Evolutionary conservation across 2,329 filamentous ascomycete genomes (phyloP).

Genomic region (Dichotomopilus funicola): DNA sequence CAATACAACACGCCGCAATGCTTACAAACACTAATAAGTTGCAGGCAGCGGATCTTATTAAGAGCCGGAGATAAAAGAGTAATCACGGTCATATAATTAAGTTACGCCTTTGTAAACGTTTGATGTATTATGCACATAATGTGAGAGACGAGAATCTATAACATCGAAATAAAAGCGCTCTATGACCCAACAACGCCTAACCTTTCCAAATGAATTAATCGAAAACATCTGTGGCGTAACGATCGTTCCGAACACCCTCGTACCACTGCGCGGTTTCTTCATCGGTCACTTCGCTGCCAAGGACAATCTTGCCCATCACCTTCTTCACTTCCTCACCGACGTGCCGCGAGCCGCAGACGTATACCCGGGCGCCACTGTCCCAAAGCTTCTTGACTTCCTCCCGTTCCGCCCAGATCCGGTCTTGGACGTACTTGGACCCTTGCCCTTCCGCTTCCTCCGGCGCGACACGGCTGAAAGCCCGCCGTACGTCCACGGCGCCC

Average conservation of each 20-base stretch:
- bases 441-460: constrained; percentile 37
- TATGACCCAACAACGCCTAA: too few species aligned
- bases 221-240: constrained; percentile 49
- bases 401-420: constrained; percentile 41
- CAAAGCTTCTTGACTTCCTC: constrained; percentile 30
- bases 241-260: constrained; percentile 44
- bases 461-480: constrained; percentile 48
- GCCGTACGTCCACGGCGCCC: constrained; percentile 55
- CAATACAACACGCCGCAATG: background rate
- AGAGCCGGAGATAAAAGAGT: constrained; percentile 4
- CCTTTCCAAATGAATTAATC: background rate
- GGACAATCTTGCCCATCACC: constrained; percentile 30
- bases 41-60: constrained; percentile 20
- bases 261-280: constrained; percentile 42
- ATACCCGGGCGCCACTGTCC: constrained; percentile 43
- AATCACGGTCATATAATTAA: background rate
- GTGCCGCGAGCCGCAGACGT: constrained; percentile 51
- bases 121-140: background rate
- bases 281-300: constrained; percentile 30
- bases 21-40: background rate
- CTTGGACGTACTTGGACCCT: constrained; percentile 35
- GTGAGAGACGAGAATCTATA: background rate
- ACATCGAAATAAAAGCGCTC: background rate
- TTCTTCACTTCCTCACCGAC: constrained; percentile 38
- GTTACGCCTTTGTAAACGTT: background rate